Evolutionary conservation across 2,329 filamentous ascomycete species (phyloP), one percentile per base, ranked within the genome.

Genomic region (Domatiomyces catenatus): DNA sequence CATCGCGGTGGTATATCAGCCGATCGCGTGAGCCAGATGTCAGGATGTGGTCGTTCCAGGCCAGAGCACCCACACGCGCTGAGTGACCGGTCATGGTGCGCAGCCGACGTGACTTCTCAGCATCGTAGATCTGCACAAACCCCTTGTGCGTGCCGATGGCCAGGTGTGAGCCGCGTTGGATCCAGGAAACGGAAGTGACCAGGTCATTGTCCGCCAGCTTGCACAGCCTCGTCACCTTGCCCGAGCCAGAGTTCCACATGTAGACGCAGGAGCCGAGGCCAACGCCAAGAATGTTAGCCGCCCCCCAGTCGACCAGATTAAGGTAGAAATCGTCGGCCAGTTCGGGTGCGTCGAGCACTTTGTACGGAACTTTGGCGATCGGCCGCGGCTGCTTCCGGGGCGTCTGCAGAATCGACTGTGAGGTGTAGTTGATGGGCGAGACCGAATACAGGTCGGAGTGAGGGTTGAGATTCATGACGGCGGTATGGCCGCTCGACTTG

Each of bases 41-140:
- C 19, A 98, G 79, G 50, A 98, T 94, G 63, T 98, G 92, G 48
- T 92, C 88, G 62, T 98, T 98, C 92, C 92, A 98, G 0, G 92
- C 92, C 54, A 98, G 72, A 26, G 90, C 88, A 20, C 92, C 92
- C 42, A 98, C 92, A 53, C 92, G 81, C 53, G 84, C 87, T 0
- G 88, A 92, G 66, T 98, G 92, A 1, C 92, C 92, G 5, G 87
- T 94, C 92, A 98, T 98, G 6, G 90, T 95, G 58, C 92, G 80
- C 52, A 98, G 68, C 46, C 90, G 79, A 54, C 90, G 80, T 55
- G 84, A 80, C 64, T 84, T 83, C 62, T 94, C 85, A 1, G 90
- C 92, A 68, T 98, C 92, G 86, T 90, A 98, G 45, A 98, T 96
- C 64, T 96, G 89, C 2, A 98, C 89, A 36, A 94, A 75, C 5